Percentiles rank a stretch among this genome's conserved stretches.
phyloP scores from a whole-genome alignment of 345 rosid genomes.

The Odontarrhena argentea region DNA sequence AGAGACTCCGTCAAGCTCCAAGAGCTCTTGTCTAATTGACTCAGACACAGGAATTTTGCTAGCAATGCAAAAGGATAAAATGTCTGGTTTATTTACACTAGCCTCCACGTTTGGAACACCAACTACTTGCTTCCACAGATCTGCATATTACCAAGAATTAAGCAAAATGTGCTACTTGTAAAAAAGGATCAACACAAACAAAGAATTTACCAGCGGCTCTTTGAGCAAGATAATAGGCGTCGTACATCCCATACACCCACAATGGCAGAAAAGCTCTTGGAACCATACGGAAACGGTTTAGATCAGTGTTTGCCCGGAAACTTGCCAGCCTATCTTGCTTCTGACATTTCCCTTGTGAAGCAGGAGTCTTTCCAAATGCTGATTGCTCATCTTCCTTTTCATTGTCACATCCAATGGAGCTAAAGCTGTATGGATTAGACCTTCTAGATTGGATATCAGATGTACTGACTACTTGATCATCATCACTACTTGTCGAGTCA shows the following conservation, averaged over 20 bases:
- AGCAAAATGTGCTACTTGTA: conserved; percentile 6
- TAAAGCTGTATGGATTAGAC: conserved; percentile 37
- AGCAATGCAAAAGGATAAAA: conserved; percentile 79
- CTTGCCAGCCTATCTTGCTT: conserved; percentile 44
- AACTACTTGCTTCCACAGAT: conserved; percentile 87
- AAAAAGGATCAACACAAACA: conserved; percentile 1
- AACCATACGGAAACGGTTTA: conserved; percentile 49
- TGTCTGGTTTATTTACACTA: conserved; percentile 76
- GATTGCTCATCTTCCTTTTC: conserved; percentile 35
- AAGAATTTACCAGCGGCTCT: conserved; percentile 77
- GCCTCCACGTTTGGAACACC: conserved; percentile 75
- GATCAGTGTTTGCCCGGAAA: conserved; percentile 36
- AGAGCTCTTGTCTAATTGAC: conserved; percentile 87
- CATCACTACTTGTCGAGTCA: conserved; percentile 74
- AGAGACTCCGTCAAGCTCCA: conserved; percentile 87
- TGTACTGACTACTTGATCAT: conserved; percentile 47
- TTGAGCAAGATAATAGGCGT: conserved; percentile 82
- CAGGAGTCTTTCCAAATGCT: conserved; percentile 38
- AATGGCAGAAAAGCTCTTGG: conserved; percentile 81
- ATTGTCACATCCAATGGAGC: conserved; percentile 38
- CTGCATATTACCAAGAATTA: conserved; percentile 49
- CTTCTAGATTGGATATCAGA: conserved; percentile 44
- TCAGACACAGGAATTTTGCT: conserved; percentile 94
- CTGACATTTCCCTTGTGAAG: conserved; percentile 39
- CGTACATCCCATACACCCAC: conserved; percentile 88